These are phyloP conservation scores for Trichoderma sp. DNA, from an alignment of 2,329 filamentous ascomycete species.

Conservation along the genomic window DNA sequence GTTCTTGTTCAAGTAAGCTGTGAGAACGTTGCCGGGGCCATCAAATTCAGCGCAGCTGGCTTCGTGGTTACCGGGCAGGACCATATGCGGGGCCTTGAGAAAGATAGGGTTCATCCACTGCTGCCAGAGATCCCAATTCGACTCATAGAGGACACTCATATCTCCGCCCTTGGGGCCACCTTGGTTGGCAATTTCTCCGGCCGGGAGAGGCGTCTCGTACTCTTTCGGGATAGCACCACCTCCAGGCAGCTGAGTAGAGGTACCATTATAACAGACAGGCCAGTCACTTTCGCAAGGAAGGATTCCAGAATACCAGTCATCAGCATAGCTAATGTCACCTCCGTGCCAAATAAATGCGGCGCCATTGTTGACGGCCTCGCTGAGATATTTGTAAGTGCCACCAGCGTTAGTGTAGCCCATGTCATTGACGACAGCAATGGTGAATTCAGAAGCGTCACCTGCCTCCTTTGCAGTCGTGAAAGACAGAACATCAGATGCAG, in stretches of 20 bases:
- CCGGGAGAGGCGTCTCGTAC: slow-evolving; percentile 7
- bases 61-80: slow-evolving; percentile 6
- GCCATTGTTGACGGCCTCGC: background rate
- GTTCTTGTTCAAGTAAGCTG: background rate
- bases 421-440: background rate
- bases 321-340: slow-evolving; percentile 9
- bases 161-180: slow-evolving; percentile 1
- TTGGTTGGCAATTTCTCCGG: background rate
- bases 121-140: slow-evolving; percentile 13
- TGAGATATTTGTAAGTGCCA: slow-evolving; percentile 11
- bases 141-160: slow-evolving; percentile 8
- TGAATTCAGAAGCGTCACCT: background rate
- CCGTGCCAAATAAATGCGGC: slow-evolving; percentile 8
- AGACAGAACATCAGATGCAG: slow-evolving; percentile 4
- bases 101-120: slow-evolving; percentile 2
- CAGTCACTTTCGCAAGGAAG: slow-evolving; percentile 8
- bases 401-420: slow-evolving; percentile 10
- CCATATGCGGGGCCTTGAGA: background rate
- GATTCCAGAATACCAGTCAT: slow-evolving; percentile 3
- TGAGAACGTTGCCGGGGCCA: background rate
- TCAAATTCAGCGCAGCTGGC: slow-evolving; percentile 9
- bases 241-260: background rate
- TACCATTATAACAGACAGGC: slow-evolving; percentile 7
- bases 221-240: background rate
- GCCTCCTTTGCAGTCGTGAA: slow-evolving; percentile 2